phyloP scores from a whole-genome alignment of 129 eudicot species.

The Cynara cardunculus region DNA sequence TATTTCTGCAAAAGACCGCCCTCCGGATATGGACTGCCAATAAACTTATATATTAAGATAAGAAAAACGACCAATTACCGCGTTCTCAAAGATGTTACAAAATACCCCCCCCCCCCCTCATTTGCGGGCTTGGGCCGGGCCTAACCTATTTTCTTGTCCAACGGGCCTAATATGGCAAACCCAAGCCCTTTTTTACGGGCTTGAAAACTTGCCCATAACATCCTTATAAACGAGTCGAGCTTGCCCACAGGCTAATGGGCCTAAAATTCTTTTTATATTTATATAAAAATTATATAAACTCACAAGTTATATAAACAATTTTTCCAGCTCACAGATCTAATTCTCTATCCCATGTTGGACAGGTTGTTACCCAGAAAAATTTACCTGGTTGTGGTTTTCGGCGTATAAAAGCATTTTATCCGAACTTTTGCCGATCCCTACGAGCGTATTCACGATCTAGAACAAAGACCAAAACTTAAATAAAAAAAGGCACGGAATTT shows the following conservation, averaged over 20 bases:
- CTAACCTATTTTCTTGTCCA: no score
- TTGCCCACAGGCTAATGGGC: no score
- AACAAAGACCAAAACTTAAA: constrained; percentile 4
- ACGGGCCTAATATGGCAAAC: no score
- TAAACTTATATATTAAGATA: neutral
- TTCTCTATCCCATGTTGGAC: no score
- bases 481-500: neutral
- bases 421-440: constrained; percentile 45
- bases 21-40: constrained; percentile 93
- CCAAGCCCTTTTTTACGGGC: no score
- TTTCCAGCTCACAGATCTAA: neutral
- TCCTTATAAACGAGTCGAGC: no score
- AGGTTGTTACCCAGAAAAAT: neutral
- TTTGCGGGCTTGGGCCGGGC: no score
- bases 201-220: no score
- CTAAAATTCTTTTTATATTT: no score
- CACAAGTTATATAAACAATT: no score
- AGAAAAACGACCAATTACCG: neutral
- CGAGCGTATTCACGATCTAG: constrained; percentile 71
- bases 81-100: neutral
- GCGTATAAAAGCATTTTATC: constrained; percentile 89
- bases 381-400: constrained; percentile 98
- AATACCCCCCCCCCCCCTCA: neutral
- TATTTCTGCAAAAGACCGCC: constrained; percentile 84
- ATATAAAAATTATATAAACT: no score